Evolutionary conservation across 129 eudicot genomes (phyloP), one percentile per base, ranked within the genome.

Genomic region (Silybum marianum): DNA sequence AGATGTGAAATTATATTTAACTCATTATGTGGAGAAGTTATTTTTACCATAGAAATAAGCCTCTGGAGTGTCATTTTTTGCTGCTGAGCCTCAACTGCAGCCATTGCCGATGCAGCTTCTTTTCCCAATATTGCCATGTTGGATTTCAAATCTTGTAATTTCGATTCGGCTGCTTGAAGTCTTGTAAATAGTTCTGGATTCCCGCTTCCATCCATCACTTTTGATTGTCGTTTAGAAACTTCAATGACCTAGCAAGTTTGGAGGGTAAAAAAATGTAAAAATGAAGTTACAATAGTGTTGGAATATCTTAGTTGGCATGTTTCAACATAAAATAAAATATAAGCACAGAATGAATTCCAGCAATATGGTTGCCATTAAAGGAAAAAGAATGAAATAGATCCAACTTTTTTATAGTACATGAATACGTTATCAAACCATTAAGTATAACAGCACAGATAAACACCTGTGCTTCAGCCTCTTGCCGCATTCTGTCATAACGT

Each of bases 401-500:
- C 12, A 22, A 63, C 23, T 58, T 58, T 58, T 58, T 18, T 21
- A 23, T 6, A 63, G 30, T 63, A 21, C 14, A 72, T 16, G 19
- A 23, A 62, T 75, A 14, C 4, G 22, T 16, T 39, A 39, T 5
- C 32, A 72, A 73, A 36, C 7, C 40, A 34, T 60, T 25, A 58
- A 58, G n/a, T 9, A 80, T 28, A 24, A 72, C 28, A 63, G 69
- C 25, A 19, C 69, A 63, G 69, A 71, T 42, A 39, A 71, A 72
- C 21, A 92, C 99, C 99, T 95, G 99, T 78, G 95, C 91, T 90
- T 95, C 99, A 77, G 96, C 97, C 74, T 92, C 99, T 85, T 92
- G 99, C 78, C 97, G 77, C 91, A 92, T 87, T 87, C 94, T 89
- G 73, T 95, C 97, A 74, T 92, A 95, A 70, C 92, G 92, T 77